Conservation (phyloP, 139 green algal species). For the Trebouxia sp. region DNA sequence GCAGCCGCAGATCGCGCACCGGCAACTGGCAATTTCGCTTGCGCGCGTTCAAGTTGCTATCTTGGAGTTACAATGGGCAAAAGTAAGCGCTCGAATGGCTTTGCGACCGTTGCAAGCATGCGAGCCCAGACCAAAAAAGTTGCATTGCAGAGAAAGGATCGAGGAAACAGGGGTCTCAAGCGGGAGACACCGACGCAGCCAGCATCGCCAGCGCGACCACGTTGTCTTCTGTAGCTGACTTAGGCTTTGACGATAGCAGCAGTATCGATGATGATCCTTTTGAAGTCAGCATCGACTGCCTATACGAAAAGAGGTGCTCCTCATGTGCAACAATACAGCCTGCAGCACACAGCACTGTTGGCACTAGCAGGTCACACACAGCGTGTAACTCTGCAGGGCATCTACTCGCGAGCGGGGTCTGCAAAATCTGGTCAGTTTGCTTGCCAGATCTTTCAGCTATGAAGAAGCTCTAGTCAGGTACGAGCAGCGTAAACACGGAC, state of each 20-base stretch:
- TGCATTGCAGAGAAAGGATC: background rate
- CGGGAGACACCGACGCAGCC: background rate
- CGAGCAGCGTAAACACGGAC: no score
- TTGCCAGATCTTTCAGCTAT: background rate
- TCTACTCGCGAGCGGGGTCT: background rate
- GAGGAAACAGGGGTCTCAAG: background rate
- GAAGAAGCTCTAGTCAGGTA: conserved; percentile 9
- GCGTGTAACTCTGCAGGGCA: background rate
- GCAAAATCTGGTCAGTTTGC: background rate
- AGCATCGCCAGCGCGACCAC: background rate
- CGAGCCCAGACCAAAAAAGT: background rate
- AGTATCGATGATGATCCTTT: background rate
- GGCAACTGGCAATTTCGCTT: no score
- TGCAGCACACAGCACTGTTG: no score
- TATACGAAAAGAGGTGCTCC: conserved; percentile 24
- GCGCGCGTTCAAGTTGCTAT: no score
- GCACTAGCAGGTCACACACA: no score
- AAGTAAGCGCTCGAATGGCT: background rate
- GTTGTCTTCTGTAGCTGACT: background rate
- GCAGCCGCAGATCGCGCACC: no score
- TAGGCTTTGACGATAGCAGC: background rate
- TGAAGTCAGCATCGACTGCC: background rate
- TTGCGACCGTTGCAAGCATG: background rate
- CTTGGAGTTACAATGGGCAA: no score
- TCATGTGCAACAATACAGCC: no score